phyloP scores from a whole-genome alignment of 176 grass and related monocot genomes.

The Bolboschoenus planiculmis region DNA sequence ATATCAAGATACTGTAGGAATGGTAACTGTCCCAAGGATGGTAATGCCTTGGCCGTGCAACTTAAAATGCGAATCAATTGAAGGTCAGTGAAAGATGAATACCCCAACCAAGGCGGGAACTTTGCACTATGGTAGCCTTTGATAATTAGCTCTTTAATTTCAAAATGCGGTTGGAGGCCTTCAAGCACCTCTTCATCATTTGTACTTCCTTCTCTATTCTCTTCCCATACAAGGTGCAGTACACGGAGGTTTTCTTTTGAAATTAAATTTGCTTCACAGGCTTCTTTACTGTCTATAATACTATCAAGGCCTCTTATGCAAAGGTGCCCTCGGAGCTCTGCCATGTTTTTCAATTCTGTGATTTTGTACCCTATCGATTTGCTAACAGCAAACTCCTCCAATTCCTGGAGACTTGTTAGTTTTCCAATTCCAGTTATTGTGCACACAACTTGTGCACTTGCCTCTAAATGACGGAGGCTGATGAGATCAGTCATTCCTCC shows the following conservation, averaged over 20 bases:
- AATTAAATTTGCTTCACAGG: conserved; percentile 35
- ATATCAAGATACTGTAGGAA: conserved; percentile 51
- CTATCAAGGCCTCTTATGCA: conserved; percentile 56
- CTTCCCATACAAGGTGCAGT: conserved; percentile 51
- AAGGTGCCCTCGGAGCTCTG: conserved; percentile 43
- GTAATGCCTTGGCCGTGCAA: conserved; percentile 36
- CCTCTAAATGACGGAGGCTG: conserved; percentile 52
- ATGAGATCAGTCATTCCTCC: conserved; percentile 38
- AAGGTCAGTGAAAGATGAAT: conserved; percentile 41
- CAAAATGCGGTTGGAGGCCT: conserved; percentile 47
- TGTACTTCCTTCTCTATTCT: neutral
- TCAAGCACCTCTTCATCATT: conserved; percentile 40
- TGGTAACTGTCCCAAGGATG: conserved; percentile 56
- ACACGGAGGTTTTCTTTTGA: conserved; percentile 47
- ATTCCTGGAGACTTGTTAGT: conserved; percentile 52
- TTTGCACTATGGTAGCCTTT: conserved; percentile 34
- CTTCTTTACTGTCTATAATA: conserved; percentile 34
- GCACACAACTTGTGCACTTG: conserved; percentile 17
- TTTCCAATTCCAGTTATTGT: conserved; percentile 43
- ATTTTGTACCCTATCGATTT: conserved; percentile 34
- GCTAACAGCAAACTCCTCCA: conserved; percentile 49
- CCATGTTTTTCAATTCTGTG: conserved; percentile 51
- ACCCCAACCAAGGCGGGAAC: conserved; percentile 40
- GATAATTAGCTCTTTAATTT: conserved; percentile 48
- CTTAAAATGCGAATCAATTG: conserved; percentile 45